These are phyloP conservation scores for Theileria orientalis DNA, from an alignment of 169 alveolate species.

Conservation along the genomic window DNA sequence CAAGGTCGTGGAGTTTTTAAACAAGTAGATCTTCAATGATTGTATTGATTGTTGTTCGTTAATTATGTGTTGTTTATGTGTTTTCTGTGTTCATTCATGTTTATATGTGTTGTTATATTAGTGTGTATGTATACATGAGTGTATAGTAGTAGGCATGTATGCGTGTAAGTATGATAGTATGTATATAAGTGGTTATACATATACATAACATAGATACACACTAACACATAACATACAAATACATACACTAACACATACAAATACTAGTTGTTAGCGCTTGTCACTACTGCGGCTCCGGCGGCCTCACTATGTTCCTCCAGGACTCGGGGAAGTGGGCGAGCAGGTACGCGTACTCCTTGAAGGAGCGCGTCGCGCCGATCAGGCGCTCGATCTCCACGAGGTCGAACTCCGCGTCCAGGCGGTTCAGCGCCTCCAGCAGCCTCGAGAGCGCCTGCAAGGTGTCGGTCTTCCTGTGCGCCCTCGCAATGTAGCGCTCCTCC, in stretches of 20 bases:
- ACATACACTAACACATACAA: background rate
- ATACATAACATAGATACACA: background rate
- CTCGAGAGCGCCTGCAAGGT: conserved; percentile 24
- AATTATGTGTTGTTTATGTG: background rate
- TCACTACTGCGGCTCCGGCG: too few species aligned
- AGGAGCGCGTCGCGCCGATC: conserved; percentile 14
- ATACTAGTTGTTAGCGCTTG: background rate
- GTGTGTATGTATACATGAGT: background rate
- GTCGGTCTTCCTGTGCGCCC: background rate
- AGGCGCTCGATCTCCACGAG: conserved; percentile 55
- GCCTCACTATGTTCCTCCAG: conserved; percentile 39
- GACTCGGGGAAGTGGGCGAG: conserved; percentile 49
- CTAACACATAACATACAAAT: background rate
- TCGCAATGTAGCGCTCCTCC: conserved; percentile 12
- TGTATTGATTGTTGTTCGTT: too few species aligned
- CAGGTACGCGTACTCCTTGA: conserved; percentile 19
- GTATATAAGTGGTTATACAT: background rate
- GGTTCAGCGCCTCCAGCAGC: conserved; percentile 29
- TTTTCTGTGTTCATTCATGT: background rate
- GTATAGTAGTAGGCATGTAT: too few species aligned
- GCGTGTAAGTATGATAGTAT: too few species aligned
- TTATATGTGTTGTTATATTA: background rate
- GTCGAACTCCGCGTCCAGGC: conserved; percentile 49
- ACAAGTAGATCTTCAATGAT: background rate
- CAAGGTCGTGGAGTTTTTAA: conserved; percentile 52